A percentile compares a stretch with the other conserved stretches of the same genome.
These are phyloP conservation scores for Saccharomycopsis lassenensis DNA, from an alignment of 805 yeast genomes.

Conservation along the genomic window DNA sequence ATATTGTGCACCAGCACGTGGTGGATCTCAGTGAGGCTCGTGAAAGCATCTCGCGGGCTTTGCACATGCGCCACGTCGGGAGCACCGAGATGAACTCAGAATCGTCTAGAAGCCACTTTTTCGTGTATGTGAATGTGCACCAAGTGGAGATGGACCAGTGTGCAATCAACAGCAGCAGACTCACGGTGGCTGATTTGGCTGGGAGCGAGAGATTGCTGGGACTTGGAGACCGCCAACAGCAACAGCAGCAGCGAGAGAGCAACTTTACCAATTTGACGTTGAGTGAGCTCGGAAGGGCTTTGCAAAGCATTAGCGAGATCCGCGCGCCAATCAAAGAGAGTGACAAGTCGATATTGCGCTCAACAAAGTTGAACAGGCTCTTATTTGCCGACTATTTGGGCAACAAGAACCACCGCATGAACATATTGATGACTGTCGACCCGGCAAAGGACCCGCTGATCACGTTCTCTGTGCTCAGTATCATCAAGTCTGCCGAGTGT, in stretches of 20 bases:
- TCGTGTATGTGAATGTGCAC: conserved; percentile 33
- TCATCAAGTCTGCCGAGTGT: conserved; percentile 20
- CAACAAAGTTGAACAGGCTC: conserved; percentile 38
- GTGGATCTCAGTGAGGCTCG: conserved; percentile 27
- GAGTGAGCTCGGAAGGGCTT: conserved; percentile 39
- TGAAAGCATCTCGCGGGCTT: conserved; percentile 28
- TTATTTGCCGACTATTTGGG: conserved; percentile 35
- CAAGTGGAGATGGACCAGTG: conserved; percentile 3
- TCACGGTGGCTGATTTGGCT: conserved; percentile 42
- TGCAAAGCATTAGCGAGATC: conserved; percentile 28
- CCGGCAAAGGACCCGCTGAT: conserved; percentile 29
- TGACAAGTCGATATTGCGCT: conserved; percentile 34
- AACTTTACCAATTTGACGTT: conserved; percentile 38
- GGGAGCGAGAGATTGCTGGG: conserved; percentile 41
- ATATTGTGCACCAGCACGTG: conserved; percentile 22
- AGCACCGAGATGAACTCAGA: conserved; percentile 33
- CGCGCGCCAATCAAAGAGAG: conserved; percentile 9
- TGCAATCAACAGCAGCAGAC: conserved; percentile 24
- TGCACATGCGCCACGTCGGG: conserved; percentile 30
- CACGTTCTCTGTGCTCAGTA: conserved; percentile 24
- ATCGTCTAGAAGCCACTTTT: conserved; percentile 43
- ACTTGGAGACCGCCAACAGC: conserved; percentile 31
- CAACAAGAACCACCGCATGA: conserved; percentile 21
- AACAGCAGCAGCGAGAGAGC: conserved; percentile 36
- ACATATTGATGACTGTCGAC: conserved; percentile 31